Conservation (phyloP, 768 basidiomycete genomes). For the Rhodotorula graminis region DNA sequence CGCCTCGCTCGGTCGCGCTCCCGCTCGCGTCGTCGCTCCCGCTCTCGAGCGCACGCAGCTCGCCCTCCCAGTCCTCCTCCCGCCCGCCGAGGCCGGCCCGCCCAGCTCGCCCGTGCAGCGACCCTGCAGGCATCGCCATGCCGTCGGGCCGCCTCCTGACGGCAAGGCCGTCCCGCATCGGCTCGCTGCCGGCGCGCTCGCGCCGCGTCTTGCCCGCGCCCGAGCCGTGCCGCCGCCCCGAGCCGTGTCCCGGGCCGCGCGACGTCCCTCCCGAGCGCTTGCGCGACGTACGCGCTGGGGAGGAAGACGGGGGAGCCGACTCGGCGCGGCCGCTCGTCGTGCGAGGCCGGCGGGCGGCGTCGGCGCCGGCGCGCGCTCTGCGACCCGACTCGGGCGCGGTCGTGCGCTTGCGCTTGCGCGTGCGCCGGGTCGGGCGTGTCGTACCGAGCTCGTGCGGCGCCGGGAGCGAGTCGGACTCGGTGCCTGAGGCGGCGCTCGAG, state of each 20-base stretch:
- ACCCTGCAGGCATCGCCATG: neutral
- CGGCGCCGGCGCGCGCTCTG: too few relatives aligned
- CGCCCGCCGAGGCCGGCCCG: too few relatives aligned
- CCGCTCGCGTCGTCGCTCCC: too few relatives aligned
- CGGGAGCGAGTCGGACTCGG: too few relatives aligned
- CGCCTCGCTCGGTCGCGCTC: neutral
- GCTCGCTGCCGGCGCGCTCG: slow-evolving; percentile 21
- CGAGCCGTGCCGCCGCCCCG: too few relatives aligned
- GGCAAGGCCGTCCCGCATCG: neutral
- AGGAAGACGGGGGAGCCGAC: slow-evolving; percentile 8
- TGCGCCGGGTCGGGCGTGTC: too few relatives aligned
- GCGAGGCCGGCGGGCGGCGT: neutral
- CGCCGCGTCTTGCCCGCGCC: neutral
- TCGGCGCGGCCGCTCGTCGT: neutral
- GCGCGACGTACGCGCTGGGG: neutral
- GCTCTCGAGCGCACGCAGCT: neutral
- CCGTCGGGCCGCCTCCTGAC: neutral
- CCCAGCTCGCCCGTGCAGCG: too few relatives aligned
- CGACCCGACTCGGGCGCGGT: too few relatives aligned
- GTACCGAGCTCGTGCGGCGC: too few relatives aligned
- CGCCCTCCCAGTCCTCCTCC: neutral
- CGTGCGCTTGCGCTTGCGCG: too few relatives aligned
- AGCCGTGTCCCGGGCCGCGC: neutral
- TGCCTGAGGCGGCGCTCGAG: too few relatives aligned
- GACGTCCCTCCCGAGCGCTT: neutral